Percentiles rank a stretch among this genome's conserved stretches.
Evolutionary conservation across 2,329 filamentous ascomycete species (phyloP).

Genomic region (Cladophialophora bantiana): DNA sequence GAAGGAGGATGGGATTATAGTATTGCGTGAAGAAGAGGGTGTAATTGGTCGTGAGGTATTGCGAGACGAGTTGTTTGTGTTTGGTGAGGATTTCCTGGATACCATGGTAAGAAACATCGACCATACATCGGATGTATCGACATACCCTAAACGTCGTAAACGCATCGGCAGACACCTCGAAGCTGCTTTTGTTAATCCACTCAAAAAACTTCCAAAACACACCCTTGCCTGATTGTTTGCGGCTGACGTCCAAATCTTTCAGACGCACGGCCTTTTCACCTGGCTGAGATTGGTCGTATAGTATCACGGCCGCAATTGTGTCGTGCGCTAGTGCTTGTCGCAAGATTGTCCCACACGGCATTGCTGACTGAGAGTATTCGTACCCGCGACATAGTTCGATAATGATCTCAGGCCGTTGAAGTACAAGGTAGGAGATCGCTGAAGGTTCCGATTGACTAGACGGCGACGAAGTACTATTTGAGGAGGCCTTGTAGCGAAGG

Average conservation of each 20-base stretch:
- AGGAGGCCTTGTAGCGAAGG: conserved; percentile 81
- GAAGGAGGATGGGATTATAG: conserved; percentile 77
- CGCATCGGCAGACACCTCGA: conserved; percentile 95
- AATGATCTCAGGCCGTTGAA: conserved; percentile 83
- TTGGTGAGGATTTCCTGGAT: conserved; percentile 86
- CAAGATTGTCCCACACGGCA: conserved; percentile 86
- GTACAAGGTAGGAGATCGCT: conserved; percentile 86
- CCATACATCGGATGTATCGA: background rate
- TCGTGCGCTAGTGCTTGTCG: conserved; percentile 91
- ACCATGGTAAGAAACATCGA: background rate
- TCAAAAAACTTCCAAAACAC: conserved; percentile 97
- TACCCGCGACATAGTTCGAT: conserved; percentile 89
- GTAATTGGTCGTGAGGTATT: conserved; percentile 88
- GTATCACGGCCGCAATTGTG: conserved; percentile 84
- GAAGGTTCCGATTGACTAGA: conserved; percentile 70
- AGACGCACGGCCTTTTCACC: conserved; percentile 78
- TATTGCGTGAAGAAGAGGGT: conserved; percentile 83
- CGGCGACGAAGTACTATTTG: conserved; percentile 63
- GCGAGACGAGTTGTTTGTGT: conserved; percentile 88
- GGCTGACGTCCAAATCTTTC: conserved; percentile 76
- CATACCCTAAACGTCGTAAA: conserved; percentile 94
- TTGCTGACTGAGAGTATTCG: conserved; percentile 87
- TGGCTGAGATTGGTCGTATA: conserved; percentile 85
- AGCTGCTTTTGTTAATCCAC: conserved; percentile 96
- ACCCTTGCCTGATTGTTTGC: conserved; percentile 77